Base-by-base conservation (phyloP, 306 rosid species). In the Rosa multiflora region DNA sequence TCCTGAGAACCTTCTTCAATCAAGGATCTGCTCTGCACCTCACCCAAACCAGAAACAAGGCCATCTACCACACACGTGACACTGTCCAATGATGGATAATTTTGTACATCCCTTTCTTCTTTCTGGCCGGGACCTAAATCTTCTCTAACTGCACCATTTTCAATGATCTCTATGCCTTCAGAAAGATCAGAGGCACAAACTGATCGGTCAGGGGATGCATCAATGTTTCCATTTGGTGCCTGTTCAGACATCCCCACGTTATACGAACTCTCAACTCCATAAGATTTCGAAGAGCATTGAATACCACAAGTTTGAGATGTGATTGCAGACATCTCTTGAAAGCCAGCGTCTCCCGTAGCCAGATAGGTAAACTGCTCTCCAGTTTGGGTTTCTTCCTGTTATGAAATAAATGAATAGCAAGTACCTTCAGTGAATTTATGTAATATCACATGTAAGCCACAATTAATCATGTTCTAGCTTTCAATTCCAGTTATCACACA, bases 331-430 rank as follows among this genome's bases (percentile, higher is more conserved):
- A 85, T 83, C 79, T 87, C 91, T 78, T 81, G 92, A 82, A 84
- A 83, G 72, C 86, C 90, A 61, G 82, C 14, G 18, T 90, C 90
- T 76, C 74, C 85, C 29, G 89, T 11, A 56, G 90, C 61, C 79
- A 89, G 68, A 82, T 81, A 90, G 85, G 86, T 76, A 73, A 79
- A 86, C 39, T 80, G 93, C 70, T 89, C 98, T 70, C 89, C 88
- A 37, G 86, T 83, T 78, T 87, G 93, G n/a, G 85, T 70, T 15
- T 78, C 90, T 76, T 90, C 98, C 98, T 94, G 79, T 73, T 42
- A 78, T 69, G 29, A 73, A 49, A 42, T 43, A 85, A 35, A 82
- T 78, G 48, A 73, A 78, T 42, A 72, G 72, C 87, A 29, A 88
- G 72, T 61, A 82, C n/a, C 48, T 6, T 76, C 46, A 75, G n/a